Base-by-base conservation (phyloP, 805 yeast genomes). In the Candida germanica region DNA sequence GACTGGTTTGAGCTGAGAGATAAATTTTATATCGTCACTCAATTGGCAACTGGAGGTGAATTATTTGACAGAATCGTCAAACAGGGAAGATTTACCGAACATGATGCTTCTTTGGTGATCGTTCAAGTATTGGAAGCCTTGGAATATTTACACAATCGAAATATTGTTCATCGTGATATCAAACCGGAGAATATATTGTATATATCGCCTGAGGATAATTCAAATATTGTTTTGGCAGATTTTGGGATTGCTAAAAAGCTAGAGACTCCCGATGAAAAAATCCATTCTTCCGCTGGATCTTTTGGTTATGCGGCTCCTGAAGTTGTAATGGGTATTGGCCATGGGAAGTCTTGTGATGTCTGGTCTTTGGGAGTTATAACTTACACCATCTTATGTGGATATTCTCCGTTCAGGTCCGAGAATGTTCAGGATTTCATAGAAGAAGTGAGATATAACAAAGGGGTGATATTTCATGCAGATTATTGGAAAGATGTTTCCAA, bases 221-320 rank as follows among this genome's bases (percentile, higher is more conserved):
- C 95, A 6, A 79, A 77, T 36, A 70, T 91, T 23, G 96, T 89
- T 8, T 68, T 91, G 45, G 96, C 97, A 1, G 98, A 91, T 63
- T 91, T 91, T 59, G 98, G 98, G 33, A 93, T 91, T 43, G 96
- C 98, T 22, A 87, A 87, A 58, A 73, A 77, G 49, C 64, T 91
- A 45, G 68, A 71, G 40, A 58, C 69, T 9, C 71, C 77, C 3
- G 74, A 78, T 47, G 87, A 83, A 38, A 64, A 76, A 41, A 66
- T 87, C 40, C 78, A 72, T 21, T 67, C 82, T 15, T 80, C 85
- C 27, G 95, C 96, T 1, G 98, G 98, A 1, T 85, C 96, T 1
- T 80, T 87, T 60, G 98, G 98, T 1, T 91, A 91, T 58, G 96
- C 95, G 22, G 98, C 98, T 0, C 98, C 98, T 0, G 98, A 91